Evolutionary conservation across 2,329 filamentous ascomycete genomes (phyloP), one percentile per base, ranked within the genome.

Genomic region (Conoideocrella luteorostrata): DNA sequence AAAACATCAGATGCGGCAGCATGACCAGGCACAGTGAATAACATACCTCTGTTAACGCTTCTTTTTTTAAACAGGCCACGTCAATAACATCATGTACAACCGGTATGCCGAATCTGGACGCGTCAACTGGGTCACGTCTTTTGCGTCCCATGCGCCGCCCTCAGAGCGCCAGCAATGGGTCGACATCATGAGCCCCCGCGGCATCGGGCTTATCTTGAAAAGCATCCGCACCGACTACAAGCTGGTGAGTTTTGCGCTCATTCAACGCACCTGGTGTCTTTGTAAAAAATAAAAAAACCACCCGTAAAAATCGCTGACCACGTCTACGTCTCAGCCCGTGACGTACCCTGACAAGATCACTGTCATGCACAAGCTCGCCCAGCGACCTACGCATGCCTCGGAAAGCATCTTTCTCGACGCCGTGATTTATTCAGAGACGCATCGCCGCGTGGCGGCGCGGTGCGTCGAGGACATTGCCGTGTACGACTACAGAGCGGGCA

Each of bases 1-100:
- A 18, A 4, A 10, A 24, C 7, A 6, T 17, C 13, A 18, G 9
- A 11, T 15, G 35, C 11, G 15, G 23, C 4, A 18, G 17, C 29
- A 43, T 34, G 43, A n/a, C n/a, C n/a, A n/a, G n/a, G n/a, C n/a
- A n/a, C n/a, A n/a, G 39, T 46, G 41, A 24, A 34, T 21, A 17
- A 20, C 18, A 21, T 17, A 4, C 10, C 13, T 15, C 13, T 17
- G 11, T 15, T 7, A 11, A 12, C 20, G 13, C 35, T 7, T 34
- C n/a, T 22, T 32, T 12, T n/a, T 15, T 2, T 10, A 7, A 21
- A 13, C 26, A 64, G 60, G 58, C 7, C 88, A 95, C 62, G 84
- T 95, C 39, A 95, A 95, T 61, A 95, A 95, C 55, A 82, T 90
- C 49, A 79, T 78, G 51, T 95, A 95, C 63, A 82, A 86, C 53